phyloP scores from a whole-genome alignment of 2,329 filamentous ascomycete species.

The Basipetospora chlamydospora region DNA sequence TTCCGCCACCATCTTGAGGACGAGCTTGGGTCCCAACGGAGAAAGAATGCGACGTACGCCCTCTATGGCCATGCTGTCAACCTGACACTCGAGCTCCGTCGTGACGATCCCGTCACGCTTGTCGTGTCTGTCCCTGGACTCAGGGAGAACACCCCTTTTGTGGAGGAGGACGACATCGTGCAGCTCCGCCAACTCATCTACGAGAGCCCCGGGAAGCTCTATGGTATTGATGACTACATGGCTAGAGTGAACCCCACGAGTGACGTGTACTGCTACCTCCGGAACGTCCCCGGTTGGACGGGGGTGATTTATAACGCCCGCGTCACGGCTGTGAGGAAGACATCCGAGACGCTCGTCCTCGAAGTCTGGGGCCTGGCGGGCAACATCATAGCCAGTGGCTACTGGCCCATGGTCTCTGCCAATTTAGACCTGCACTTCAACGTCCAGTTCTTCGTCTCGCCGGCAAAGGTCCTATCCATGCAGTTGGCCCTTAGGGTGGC shows the following conservation, averaged over 20 bases:
- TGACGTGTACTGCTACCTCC: background rate
- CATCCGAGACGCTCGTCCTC: background rate
- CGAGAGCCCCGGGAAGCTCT: background rate
- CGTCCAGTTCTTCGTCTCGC: background rate
- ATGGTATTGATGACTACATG: background rate
- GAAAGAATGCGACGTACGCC: background rate
- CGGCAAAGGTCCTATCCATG: background rate
- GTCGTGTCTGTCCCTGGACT: slow-evolving; percentile 1
- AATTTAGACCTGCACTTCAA: background rate
- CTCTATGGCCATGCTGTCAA: background rate
- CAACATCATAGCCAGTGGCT: background rate
- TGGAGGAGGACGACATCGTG: slow-evolving; percentile 3
- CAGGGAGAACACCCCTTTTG: background rate
- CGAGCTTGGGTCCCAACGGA: slow-evolving; percentile 1
- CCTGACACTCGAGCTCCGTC: background rate
- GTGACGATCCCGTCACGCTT: background rate
- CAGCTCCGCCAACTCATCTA: slow-evolving; percentile 4
- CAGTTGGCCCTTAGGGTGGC: background rate
- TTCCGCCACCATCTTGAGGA: background rate
- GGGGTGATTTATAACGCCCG: slow-evolving; percentile 3
- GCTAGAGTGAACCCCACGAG: background rate
- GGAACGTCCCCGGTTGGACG: slow-evolving; percentile 1
- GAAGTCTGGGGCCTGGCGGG: background rate
- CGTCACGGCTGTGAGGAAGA: background rate
- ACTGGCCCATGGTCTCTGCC: background rate